A percentile compares a stretch with the other conserved stretches of the same genome.
Conservation (phyloP, 169 alveolate genomes). For the Plasmodium berghei region DNA sequence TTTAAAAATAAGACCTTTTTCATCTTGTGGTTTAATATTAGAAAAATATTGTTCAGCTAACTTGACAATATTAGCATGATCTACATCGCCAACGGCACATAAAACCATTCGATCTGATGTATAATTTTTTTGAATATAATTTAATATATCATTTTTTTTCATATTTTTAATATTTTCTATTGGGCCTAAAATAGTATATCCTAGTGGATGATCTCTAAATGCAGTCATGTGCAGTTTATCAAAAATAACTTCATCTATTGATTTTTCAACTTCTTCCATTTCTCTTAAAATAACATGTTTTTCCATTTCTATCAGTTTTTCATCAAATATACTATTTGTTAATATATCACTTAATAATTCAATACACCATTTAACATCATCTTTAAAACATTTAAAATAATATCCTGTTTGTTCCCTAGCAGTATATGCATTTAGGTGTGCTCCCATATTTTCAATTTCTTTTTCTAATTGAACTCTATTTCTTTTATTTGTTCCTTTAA, state of each 20-base stretch:
- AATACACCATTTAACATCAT: slow-evolving; percentile 89
- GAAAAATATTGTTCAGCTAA: slow-evolving; percentile 72
- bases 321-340: slow-evolving; percentile 91
- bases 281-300: slow-evolving; percentile 95
- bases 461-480: slow-evolving; percentile 92
- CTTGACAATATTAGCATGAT: slow-evolving; percentile 90
- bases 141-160: slow-evolving; percentile 90
- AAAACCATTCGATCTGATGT: slow-evolving; percentile 93
- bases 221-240: slow-evolving; percentile 92
- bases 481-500: slow-evolving; percentile 96
- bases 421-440: slow-evolving; percentile 97
- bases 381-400: slow-evolving; percentile 90
- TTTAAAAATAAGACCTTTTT: slow-evolving; percentile 4
- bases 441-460: slow-evolving; percentile 97
- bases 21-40: slow-evolving; percentile 26
- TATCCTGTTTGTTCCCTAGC: slow-evolving; percentile 97
- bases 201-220: slow-evolving; percentile 93
- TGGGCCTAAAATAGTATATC: slow-evolving; percentile 93
- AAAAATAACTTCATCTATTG: slow-evolving; percentile 94
- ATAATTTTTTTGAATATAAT: slow-evolving; percentile 92
- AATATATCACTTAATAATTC: slow-evolving; percentile 95
- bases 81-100: slow-evolving; percentile 93
- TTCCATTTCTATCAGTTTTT: slow-evolving; percentile 91
- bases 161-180: slow-evolving; percentile 90
- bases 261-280: slow-evolving; percentile 94